Percentiles rank a stretch among this genome's conserved stretches.
These are phyloP conservation scores for Vachellia pachyceras DNA, from an alignment of 306 rosid species.

Conservation along the genomic window DNA sequence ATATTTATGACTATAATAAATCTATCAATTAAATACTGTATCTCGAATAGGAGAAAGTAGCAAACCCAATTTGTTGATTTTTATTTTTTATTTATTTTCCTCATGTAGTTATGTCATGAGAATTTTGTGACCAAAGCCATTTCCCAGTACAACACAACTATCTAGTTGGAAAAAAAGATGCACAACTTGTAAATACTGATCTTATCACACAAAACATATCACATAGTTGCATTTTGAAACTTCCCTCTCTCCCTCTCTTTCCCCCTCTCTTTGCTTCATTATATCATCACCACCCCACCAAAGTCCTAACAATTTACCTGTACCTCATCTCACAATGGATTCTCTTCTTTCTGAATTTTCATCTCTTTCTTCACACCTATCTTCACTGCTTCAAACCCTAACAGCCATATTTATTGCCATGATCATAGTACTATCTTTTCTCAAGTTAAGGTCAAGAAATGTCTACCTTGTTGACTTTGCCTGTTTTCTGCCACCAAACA, in stretches of 20 bases:
- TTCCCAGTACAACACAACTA: slow-evolving; percentile 29
- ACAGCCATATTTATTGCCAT: slow-evolving; percentile 38
- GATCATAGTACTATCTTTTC: slow-evolving; percentile 36
- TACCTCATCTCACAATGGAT: slow-evolving; percentile 44
- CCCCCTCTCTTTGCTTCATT: neutral
- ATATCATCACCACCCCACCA: slow-evolving; percentile 23
- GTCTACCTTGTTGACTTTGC: slow-evolving; percentile 68
- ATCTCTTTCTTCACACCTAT: slow-evolving; percentile 19
- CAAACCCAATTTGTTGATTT: neutral
- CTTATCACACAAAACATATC: neutral
- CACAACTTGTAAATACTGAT: neutral
- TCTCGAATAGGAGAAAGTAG: neutral
- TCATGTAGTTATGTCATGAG: slow-evolving; percentile 36
- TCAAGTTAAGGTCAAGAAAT: slow-evolving; percentile 38
- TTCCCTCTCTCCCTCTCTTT: slow-evolving; percentile 21
- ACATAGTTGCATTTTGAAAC: slow-evolving; percentile 30
- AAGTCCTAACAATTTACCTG: slow-evolving; percentile 14
- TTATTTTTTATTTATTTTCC: neutral
- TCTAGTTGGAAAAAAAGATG: slow-evolving; percentile 11
- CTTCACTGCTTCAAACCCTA: slow-evolving; percentile 22
- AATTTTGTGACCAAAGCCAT: slow-evolving; percentile 44
- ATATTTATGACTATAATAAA: too few relatives aligned
- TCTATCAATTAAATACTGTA: too few relatives aligned
- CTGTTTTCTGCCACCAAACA: slow-evolving; percentile 61
- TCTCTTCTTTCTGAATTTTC: slow-evolving; percentile 21